phyloP scores from a whole-genome alignment of 2,329 filamentous ascomycete species.

The Xylaria sp. region DNA sequence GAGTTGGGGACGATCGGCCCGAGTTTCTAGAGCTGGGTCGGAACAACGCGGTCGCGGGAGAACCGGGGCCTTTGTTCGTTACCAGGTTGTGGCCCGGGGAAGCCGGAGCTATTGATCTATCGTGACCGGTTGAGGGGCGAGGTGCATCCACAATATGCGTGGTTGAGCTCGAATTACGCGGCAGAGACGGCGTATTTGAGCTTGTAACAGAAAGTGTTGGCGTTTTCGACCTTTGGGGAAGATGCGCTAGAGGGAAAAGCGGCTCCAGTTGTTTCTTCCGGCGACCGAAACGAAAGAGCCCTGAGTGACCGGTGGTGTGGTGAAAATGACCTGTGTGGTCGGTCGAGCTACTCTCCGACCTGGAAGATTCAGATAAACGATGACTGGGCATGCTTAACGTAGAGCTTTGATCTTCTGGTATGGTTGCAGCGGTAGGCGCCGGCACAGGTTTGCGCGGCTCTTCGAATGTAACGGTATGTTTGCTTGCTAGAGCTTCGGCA shows the following conservation, averaged over 20 bases:
- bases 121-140: conserved; percentile 38
- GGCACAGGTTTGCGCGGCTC: conserved; percentile 52
- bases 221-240: conserved; percentile 73
- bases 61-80: conserved; percentile 46
- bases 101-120: conserved; percentile 43
- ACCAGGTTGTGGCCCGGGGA: conserved; percentile 42
- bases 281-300: conserved; percentile 82
- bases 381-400: conserved; percentile 68
- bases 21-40: conserved; percentile 55
- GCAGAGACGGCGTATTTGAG: conserved; percentile 54
- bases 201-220: conserved; percentile 42
- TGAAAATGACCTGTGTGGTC: conserved; percentile 64
- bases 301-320: conserved; percentile 68
- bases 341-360: conserved; percentile 82
- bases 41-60: conserved; percentile 58
- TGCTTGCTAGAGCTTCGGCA: conserved; percentile 45
- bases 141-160: conserved; percentile 31
- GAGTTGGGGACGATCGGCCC: conserved; percentile 72
- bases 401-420: conserved; percentile 65
- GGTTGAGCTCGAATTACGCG: conserved; percentile 43
- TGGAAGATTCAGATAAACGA: conserved; percentile 82
- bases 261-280: conserved; percentile 75
- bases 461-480: conserved; percentile 63
- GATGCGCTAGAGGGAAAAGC: conserved; percentile 82
- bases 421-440: conserved; percentile 57